Evolutionary conservation across 805 yeast species (phyloP).

Genomic region (Saccharomycopsis sp.): DNA sequence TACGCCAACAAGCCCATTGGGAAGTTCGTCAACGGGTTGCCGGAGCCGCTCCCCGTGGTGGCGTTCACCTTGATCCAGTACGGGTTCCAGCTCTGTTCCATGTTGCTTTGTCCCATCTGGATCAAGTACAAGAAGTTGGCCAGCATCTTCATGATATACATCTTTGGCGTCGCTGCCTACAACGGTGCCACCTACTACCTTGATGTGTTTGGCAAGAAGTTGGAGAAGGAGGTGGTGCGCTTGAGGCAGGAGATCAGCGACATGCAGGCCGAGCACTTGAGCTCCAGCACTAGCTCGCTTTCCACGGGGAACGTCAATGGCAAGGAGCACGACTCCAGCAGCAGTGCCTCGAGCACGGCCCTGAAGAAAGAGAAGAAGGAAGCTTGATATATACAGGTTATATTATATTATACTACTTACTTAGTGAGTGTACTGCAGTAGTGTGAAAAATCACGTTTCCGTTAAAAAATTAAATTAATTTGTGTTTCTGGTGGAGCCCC

Average conservation of each 20-base stretch:
- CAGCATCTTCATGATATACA: conserved; percentile 53
- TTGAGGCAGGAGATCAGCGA: conserved; percentile 63
- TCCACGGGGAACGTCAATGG: too few relatives aligned
- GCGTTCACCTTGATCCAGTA: conserved; percentile 85
- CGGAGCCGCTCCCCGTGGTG: conserved; percentile 77
- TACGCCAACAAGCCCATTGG: conserved; percentile 62
- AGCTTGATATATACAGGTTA: too few relatives aligned
- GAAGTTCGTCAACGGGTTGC: conserved; percentile 67
- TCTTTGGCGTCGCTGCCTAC: conserved; percentile 74
- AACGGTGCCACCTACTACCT: conserved; percentile 94
- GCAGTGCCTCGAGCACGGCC: too few relatives aligned
- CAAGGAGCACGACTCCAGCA: too few relatives aligned
- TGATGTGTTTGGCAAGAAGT: conserved; percentile 82
- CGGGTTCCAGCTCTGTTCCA: conserved; percentile 74
- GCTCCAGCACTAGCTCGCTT: neutral
- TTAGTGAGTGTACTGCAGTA: too few relatives aligned
- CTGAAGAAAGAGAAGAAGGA: too few relatives aligned
- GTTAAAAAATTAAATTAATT: too few relatives aligned
- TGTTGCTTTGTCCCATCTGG: conserved; percentile 88
- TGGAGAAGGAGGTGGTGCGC: conserved; percentile 74
- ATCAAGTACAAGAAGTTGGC: conserved; percentile 61
- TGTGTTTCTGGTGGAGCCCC: too few relatives aligned
- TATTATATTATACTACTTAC: too few relatives aligned
- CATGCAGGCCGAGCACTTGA: conserved; percentile 34
- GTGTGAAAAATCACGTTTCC: too few relatives aligned